Percentiles rank a stretch among this genome's conserved stretches.
phyloP scores from a whole-genome alignment of 2,329 filamentous ascomycete species.

The Trichoderma koningii region DNA sequence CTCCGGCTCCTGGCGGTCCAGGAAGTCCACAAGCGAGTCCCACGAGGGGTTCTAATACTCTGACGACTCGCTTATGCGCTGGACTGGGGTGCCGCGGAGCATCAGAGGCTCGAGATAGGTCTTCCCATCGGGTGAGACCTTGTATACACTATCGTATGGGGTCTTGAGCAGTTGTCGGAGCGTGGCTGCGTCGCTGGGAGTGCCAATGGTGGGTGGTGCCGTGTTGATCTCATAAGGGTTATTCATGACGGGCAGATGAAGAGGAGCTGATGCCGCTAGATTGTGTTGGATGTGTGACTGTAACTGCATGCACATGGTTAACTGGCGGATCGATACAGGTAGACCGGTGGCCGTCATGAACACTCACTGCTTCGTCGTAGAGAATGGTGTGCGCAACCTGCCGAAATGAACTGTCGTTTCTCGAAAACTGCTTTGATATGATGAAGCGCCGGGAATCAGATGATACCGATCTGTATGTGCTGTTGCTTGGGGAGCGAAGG shows the following conservation, averaged over 20 bases:
- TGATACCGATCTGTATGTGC: no score
- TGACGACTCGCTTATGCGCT: constrained; percentile 35
- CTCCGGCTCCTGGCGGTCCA: constrained; percentile 35
- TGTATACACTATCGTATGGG: constrained; percentile 12
- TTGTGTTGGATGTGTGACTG: no score
- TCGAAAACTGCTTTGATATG: neutral
- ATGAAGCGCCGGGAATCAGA: no score
- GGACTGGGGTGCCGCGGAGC: constrained; percentile 36
- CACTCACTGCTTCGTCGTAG: no score
- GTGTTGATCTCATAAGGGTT: neutral
- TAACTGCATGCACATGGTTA: neutral
- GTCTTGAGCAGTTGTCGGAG: neutral
- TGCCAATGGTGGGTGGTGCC: neutral
- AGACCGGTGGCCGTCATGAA: no score
- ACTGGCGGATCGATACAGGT: neutral
- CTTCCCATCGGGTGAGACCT: constrained; percentile 29
- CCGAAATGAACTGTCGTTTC: no score
- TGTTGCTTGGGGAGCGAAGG: no score
- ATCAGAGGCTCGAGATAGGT: constrained; percentile 34
- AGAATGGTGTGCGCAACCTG: no score
- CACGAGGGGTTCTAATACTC: constrained; percentile 39
- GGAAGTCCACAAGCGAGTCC: constrained; percentile 37
- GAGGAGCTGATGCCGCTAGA: no score
- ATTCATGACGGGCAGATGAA: neutral
- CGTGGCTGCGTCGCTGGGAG: neutral